phyloP scores from a whole-genome alignment of 139 green algal genomes.

The Chlamydomonas sphaeroides region DNA sequence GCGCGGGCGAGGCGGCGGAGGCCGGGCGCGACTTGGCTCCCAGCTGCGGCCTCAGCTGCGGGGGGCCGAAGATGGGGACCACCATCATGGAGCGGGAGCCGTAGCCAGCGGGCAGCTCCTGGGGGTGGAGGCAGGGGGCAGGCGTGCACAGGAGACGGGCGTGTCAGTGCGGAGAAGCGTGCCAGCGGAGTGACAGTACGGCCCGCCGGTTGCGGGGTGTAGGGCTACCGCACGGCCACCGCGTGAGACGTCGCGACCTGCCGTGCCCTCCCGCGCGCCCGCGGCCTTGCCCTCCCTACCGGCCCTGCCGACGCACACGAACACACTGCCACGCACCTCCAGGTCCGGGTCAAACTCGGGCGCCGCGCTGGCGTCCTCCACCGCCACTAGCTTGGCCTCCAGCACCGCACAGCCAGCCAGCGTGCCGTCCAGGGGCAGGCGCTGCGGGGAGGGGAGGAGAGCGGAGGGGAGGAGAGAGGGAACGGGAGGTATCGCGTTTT shows the following conservation, averaged over 20 bases:
- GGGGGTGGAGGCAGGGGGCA: neutral
- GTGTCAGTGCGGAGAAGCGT: too few relatives aligned
- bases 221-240: too few relatives aligned
- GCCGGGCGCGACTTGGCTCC: too few relatives aligned
- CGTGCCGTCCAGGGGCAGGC: constrained; percentile 18
- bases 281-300: too few relatives aligned
- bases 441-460: neutral
- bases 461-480: too few relatives aligned
- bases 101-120: constrained; percentile 36
- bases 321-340: constrained; percentile 5
- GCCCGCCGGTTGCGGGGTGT: too few relatives aligned
- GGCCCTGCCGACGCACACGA: too few relatives aligned
- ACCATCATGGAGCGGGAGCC: constrained; percentile 22
- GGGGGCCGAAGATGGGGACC: neutral
- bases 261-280: too few relatives aligned
- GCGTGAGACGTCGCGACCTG: too few relatives aligned
- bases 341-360: constrained; percentile 6
- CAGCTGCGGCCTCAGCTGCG: neutral
- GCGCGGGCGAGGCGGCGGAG: too few relatives aligned
- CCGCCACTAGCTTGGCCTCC: neutral
- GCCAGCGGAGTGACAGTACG: too few relatives aligned
- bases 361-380: neutral
- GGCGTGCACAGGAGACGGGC: neutral
- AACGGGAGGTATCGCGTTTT: too few relatives aligned
- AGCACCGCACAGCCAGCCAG: constrained; percentile 8